Conservation (phyloP, 139 green algal genomes). For the Nannochloris sp. region DNA sequence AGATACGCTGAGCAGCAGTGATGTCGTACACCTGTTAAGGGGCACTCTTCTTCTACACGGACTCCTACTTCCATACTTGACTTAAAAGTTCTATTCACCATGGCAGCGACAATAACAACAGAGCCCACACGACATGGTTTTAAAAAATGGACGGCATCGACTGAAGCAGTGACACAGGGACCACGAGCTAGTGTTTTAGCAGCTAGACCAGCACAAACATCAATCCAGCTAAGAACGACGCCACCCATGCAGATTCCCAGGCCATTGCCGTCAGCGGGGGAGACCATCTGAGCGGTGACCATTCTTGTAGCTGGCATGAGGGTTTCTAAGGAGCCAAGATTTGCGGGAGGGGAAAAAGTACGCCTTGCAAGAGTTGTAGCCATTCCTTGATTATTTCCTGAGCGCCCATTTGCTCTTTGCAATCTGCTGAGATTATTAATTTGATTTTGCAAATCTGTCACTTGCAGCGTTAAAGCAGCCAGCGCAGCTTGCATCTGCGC, state of each 20-base stretch:
- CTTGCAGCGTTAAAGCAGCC: not conserved
- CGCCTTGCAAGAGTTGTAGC: not conserved
- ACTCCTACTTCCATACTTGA: constrained; percentile 67
- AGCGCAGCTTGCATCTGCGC: not conserved
- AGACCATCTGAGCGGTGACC: constrained; percentile 65
- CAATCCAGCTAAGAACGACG: constrained; percentile 73
- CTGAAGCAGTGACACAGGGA: constrained; percentile 63
- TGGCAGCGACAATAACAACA: constrained; percentile 70
- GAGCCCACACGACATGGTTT: constrained; percentile 45
- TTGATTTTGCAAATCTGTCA: not conserved
- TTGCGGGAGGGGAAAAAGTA: not conserved
- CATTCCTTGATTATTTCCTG: no score
- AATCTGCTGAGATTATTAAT: not conserved
- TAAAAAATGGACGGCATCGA: constrained; percentile 72
- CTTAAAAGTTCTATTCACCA: constrained; percentile 72
- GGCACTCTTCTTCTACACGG: constrained; percentile 70
- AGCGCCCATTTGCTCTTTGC: not conserved
- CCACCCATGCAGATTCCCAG: constrained; percentile 56
- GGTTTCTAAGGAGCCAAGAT: constrained; percentile 10
- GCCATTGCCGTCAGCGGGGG: constrained; percentile 42
- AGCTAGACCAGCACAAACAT: constrained; percentile 67
- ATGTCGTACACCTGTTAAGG: constrained; percentile 48
- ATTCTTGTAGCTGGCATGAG: constrained; percentile 56
- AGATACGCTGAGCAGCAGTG: constrained; percentile 81
- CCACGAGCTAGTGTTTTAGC: constrained; percentile 68